These are phyloP conservation scores for Apostasia shenzhenica DNA, from an alignment of 106 monocot species.

Conservation along the genomic window DNA sequence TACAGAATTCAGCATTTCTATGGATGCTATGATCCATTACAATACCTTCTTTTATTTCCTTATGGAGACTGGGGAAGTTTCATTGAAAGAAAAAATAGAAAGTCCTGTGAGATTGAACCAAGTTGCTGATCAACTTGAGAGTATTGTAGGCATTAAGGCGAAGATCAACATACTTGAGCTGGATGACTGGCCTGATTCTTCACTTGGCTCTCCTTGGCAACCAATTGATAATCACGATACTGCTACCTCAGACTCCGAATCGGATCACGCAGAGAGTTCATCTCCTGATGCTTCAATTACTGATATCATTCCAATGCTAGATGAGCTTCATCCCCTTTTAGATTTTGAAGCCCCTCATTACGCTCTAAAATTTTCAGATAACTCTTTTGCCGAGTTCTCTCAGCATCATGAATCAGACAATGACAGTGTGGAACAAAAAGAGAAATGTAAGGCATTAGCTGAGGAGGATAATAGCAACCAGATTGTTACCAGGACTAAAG, in stretches of 20 bases:
- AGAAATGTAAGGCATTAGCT: constrained; percentile 13
- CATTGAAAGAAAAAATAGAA: no score
- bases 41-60: no score
- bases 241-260: constrained; percentile 32
- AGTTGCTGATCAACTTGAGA: no score
- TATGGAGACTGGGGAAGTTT: no score
- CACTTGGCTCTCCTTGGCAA: constrained; percentile 24
- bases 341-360: constrained; percentile 29
- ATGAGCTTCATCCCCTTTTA: constrained; percentile 54
- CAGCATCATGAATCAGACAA: constrained; percentile 19
- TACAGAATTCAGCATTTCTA: no score
- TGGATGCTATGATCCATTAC: no score
- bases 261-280: constrained; percentile 46
- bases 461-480: constrained; percentile 16
- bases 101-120: no score
- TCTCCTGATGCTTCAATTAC: constrained; percentile 59
- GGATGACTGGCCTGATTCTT: constrained; percentile 10
- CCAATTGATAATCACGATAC: constrained; percentile 6
- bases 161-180: no score
- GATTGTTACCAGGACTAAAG: no score
- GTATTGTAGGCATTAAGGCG: no score
- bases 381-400: constrained; percentile 5
- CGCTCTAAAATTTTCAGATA: constrained; percentile 9
- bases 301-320: constrained; percentile 59
- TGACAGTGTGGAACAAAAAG: constrained; percentile 30